Percentiles rank a stretch among this genome's conserved stretches.
Evolutionary conservation across 805 yeast genomes (phyloP).

Genomic region (Saccharomycopsis capsularis): DNA sequence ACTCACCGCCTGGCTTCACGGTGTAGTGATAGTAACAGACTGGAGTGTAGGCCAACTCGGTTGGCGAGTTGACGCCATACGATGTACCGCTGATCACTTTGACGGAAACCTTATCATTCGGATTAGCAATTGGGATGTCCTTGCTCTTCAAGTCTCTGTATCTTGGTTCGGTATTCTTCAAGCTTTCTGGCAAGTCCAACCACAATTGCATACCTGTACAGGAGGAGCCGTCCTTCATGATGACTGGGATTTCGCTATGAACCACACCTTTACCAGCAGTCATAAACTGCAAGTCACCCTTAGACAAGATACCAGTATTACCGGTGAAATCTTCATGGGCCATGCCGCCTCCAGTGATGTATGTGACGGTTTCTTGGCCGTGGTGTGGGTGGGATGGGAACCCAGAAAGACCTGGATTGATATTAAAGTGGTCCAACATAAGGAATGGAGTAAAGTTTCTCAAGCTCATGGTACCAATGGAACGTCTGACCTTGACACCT

Average conservation of each 20-base stretch:
- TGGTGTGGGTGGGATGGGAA: slow-evolving; percentile 82
- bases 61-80: slow-evolving; percentile 66
- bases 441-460: slow-evolving; percentile 78
- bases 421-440: slow-evolving; percentile 72
- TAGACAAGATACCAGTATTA: slow-evolving; percentile 61
- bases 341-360: slow-evolving; percentile 55
- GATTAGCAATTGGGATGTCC: slow-evolving; percentile 54
- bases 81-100: slow-evolving; percentile 73
- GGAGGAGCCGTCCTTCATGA: slow-evolving; percentile 40
- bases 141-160: slow-evolving; percentile 49
- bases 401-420: slow-evolving; percentile 57
- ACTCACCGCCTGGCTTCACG: slow-evolving; percentile 58
- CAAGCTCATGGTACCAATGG: slow-evolving; percentile 62
- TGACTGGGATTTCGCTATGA: slow-evolving; percentile 81
- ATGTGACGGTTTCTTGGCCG: slow-evolving; percentile 77
- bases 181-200: slow-evolving; percentile 69
- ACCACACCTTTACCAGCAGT: slow-evolving; percentile 87
- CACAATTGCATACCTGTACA: slow-evolving; percentile 74
- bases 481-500: slow-evolving; percentile 80
- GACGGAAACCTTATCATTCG: slow-evolving; percentile 56
- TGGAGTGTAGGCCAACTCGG: slow-evolving; percentile 78
- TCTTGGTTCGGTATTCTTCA: slow-evolving; percentile 61
- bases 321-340: slow-evolving; percentile 89
- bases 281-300: slow-evolving; percentile 90
- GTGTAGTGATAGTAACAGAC: slow-evolving; percentile 63